These are phyloP conservation scores for Ramichloridium luteum DNA, from an alignment of 2,329 filamentous ascomycete species.

Conservation along the genomic window DNA sequence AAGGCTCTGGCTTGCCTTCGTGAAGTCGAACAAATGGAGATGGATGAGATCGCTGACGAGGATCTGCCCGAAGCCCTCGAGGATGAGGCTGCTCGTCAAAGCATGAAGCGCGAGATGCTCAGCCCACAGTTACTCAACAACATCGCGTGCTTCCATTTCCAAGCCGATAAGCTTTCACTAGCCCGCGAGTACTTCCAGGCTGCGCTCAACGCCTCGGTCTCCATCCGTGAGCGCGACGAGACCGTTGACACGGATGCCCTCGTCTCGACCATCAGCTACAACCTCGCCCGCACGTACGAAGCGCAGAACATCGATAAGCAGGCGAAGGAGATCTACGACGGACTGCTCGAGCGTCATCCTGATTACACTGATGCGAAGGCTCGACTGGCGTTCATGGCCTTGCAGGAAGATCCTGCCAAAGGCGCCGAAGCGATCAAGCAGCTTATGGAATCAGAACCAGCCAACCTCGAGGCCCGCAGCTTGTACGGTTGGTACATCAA, in stretches of 20 bases:
- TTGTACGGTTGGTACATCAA: conserved; percentile 94
- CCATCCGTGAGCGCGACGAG: conserved; percentile 52
- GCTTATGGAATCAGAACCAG: conserved; percentile 70
- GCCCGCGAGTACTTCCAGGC: conserved; percentile 84
- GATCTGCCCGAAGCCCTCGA: conserved; percentile 44
- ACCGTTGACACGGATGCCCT: conserved; percentile 71
- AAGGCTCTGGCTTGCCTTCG: conserved; percentile 85
- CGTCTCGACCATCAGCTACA: conserved; percentile 93
- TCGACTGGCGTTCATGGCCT: conserved; percentile 77
- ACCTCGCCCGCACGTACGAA: conserved; percentile 87
- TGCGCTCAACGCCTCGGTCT: conserved; percentile 78
- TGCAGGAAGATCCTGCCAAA: conserved; percentile 67
- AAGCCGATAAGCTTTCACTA: conserved; percentile 65
- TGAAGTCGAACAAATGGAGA: conserved; percentile 82
- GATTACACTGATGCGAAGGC: conserved; percentile 90
- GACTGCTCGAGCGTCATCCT: conserved; percentile 64
- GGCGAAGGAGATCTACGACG: conserved; percentile 79
- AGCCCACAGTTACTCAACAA: conserved; percentile 93
- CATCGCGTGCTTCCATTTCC: conserved; percentile 90
- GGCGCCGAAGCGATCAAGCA: conserved; percentile 77
- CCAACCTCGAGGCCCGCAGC: conserved; percentile 81
- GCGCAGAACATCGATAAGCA: conserved; percentile 67
- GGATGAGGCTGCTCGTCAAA: conserved; percentile 20
- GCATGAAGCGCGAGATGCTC: conserved; percentile 58
- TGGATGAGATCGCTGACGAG: conserved; percentile 62